Conservation (phyloP, 2,329 filamentous ascomycete genomes). For the Niveomyces coronatus region DNA sequence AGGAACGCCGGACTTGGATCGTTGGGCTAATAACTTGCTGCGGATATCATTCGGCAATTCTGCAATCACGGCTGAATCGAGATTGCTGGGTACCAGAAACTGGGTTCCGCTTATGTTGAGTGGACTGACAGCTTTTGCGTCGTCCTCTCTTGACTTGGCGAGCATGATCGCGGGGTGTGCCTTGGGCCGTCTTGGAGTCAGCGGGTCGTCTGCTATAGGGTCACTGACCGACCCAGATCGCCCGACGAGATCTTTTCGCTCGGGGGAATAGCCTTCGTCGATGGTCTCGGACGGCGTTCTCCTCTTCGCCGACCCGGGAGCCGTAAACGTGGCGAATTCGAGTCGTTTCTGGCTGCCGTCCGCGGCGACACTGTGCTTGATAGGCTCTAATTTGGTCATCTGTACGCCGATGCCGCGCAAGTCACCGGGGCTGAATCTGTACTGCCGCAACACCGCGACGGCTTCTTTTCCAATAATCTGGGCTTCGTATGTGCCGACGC, state of each 20-base stretch:
- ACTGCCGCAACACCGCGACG: constrained; percentile 70
- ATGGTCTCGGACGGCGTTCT: constrained; percentile 35
- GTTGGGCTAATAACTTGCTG: constrained; percentile 58
- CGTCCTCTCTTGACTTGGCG: constrained; percentile 34
- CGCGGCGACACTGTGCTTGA: constrained; percentile 49
- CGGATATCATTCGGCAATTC: constrained; percentile 80
- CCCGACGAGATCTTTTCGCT: constrained; percentile 21
- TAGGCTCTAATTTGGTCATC: constrained; percentile 80
- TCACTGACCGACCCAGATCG: constrained; percentile 29
- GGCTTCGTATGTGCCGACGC: constrained; percentile 70
- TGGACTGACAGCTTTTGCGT: constrained; percentile 51
- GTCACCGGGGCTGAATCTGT: constrained; percentile 80
- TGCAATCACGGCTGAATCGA: constrained; percentile 70
- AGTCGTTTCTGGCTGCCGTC: constrained; percentile 74
- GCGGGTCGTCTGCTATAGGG: constrained; percentile 44
- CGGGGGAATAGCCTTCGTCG: constrained; percentile 35
- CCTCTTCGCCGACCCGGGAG: constrained; percentile 29
- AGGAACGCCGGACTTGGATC: constrained; percentile 17
- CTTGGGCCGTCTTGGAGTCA: constrained; percentile 43
- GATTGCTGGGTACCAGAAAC: constrained; percentile 77
- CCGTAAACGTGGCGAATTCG: constrained; percentile 52
- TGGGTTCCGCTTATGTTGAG: constrained; percentile 81
- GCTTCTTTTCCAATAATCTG: constrained; percentile 70
- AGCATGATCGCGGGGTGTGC: constrained; percentile 44
- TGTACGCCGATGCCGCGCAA: constrained; percentile 87